Base-by-base conservation (phyloP, 192 early-diverging fungal species). In the Cladochytrium replicatum region DNA sequence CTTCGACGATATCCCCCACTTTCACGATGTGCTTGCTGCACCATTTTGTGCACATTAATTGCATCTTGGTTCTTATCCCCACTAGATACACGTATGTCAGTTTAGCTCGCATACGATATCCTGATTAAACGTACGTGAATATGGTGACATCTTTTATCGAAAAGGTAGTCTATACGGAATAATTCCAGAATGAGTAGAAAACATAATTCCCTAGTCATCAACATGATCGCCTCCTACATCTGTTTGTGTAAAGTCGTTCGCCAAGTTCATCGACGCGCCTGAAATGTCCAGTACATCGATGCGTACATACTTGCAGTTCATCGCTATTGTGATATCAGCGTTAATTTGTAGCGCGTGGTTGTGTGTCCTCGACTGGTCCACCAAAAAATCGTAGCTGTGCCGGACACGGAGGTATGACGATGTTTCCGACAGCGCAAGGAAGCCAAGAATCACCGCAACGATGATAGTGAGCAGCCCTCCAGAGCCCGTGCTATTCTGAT, bases 261-360 rank as follows among this genome's bases (percentile, higher is more conserved):
- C 65, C 15, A 86, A 60, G 23, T 68, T 60, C 8, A 85, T 48
- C 11, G 76, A 64, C 1, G 71, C 68, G 3, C 80, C 78, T 3
- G 77, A 64, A 19, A 69, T 73, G 69, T 89, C 86, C 45, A 77
- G 46, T 6, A 87, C 69, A 71, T 89, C 83, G 6, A 80, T 67
- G 2, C 70, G 63, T n/a, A n/a, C n/a, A n/a, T n/a, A n/a, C n/a
- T n/a, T n/a, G 58, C 93, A 97, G 2, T 78, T 77, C 85, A 89
- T 95, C 6, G 90, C 88, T 13, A 97, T 68, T 0, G 84, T 86
- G 21, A 94, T 50, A 55, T 87, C 93, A 29, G 93, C 44, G 61
- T 93, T 91, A 27, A 97, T 84, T 56, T 84, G 81, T 46, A 97
- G 52, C 11, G 62, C 46, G 8, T 74, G 69, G 46, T 75, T 72